Conservation (phyloP, 163 green algal genomes). For the Volvox carteri region DNA sequence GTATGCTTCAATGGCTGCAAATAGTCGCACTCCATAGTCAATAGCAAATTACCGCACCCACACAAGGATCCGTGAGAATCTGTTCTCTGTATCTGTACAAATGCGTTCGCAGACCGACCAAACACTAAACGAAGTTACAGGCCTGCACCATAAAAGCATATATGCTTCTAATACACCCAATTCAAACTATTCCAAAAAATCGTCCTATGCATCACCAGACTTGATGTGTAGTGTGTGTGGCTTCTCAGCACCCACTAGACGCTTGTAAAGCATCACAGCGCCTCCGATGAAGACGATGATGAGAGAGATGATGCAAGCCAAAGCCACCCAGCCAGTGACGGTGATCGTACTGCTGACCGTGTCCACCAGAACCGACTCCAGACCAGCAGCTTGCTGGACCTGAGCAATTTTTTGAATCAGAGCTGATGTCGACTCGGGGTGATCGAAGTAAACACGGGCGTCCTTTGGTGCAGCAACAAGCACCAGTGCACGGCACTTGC, state of each 20-base stretch:
- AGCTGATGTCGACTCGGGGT: slow-evolving; percentile 61
- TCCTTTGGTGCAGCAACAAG: slow-evolving; percentile 80
- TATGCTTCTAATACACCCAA: too few species aligned
- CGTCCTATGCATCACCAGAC: slow-evolving; percentile 15
- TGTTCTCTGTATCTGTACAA: too few species aligned
- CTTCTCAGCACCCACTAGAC: slow-evolving; percentile 71
- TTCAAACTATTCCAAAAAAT: too few species aligned
- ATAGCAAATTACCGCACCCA: too few species aligned
- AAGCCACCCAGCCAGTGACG: slow-evolving; percentile 88
- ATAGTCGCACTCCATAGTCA: too few species aligned
- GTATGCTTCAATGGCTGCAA: too few species aligned
- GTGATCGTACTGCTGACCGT: slow-evolving; percentile 74
- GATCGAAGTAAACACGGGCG: slow-evolving; percentile 70
- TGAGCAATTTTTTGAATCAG: slow-evolving; percentile 71
- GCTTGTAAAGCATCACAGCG: slow-evolving; percentile 72
- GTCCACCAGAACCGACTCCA: slow-evolving; percentile 69
- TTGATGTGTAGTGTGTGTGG: slow-evolving; percentile 78
- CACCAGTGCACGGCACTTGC: slow-evolving; percentile 79
- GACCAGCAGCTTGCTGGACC: slow-evolving; percentile 71
- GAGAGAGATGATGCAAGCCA: slow-evolving; percentile 80
- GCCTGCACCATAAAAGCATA: too few species aligned
- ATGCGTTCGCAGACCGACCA: too few species aligned
- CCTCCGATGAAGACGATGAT: slow-evolving; percentile 76
- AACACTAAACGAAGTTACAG: too few species aligned
- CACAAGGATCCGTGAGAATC: too few species aligned